Conservation (phyloP, 192 early-diverging fungal species). For the Allomyces javanicus region DNA sequence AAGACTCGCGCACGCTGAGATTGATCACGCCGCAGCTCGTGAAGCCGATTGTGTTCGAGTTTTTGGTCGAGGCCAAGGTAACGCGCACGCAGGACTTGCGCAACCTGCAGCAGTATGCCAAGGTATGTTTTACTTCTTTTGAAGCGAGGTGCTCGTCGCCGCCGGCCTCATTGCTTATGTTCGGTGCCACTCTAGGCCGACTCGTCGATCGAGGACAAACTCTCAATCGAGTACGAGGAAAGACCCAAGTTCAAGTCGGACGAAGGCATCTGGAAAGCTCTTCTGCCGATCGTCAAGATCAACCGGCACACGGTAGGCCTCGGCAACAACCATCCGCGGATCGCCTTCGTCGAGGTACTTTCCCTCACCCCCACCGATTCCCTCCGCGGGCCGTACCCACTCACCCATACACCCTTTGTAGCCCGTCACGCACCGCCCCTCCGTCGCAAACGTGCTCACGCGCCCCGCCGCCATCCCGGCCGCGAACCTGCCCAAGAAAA, state of each 20-base stretch:
- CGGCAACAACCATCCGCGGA: not conserved
- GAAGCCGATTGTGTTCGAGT: not conserved
- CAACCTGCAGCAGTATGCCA: not conserved
- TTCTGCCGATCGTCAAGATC: not conserved
- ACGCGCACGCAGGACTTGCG: not conserved
- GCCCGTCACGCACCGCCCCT: too few species aligned
- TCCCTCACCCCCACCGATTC: not conserved
- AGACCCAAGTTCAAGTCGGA: not conserved
- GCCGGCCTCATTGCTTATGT: too few species aligned
- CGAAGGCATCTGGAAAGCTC: not conserved
- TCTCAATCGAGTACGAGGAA: not conserved
- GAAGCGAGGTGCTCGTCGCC: too few species aligned
- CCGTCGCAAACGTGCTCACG: too few species aligned
- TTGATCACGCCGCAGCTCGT: not conserved
- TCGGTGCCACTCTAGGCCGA: not conserved
- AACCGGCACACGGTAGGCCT: not conserved
- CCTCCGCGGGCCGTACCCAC: too few species aligned
- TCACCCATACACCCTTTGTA: too few species aligned
- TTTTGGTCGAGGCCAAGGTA: not conserved
- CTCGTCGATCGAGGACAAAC: not conserved
- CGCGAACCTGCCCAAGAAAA: too few species aligned
- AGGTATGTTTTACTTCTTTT: not conserved
- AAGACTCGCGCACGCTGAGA: not conserved
- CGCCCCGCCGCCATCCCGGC: too few species aligned
- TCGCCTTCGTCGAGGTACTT: not conserved